Conservation (phyloP, 108 stramenopile species). For the Asterionellopsis glacialis region DNA sequence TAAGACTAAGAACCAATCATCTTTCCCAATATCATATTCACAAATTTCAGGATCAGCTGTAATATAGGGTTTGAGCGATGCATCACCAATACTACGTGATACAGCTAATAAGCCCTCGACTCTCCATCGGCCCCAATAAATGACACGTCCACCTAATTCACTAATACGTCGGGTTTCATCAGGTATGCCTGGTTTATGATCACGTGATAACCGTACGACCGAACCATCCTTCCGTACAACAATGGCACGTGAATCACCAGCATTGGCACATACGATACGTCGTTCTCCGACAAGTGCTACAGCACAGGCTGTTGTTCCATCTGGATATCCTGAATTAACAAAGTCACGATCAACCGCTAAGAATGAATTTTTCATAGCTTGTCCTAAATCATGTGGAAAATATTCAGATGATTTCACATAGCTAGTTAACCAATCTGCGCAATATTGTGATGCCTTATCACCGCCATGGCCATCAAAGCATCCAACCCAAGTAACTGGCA, state of each 20-base stretch:
- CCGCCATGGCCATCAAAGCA: conserved; percentile 98
- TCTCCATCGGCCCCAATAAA: conserved; percentile 89
- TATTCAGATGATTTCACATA: conserved; percentile 70
- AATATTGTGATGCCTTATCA: conserved; percentile 84
- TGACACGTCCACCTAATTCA: conserved; percentile 86
- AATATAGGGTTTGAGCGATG: conserved; percentile 83
- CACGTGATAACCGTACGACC: conserved; percentile 65
- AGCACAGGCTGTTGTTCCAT: conserved; percentile 82
- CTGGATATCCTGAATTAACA: conserved; percentile 67
- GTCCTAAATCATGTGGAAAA: conserved; percentile 62
- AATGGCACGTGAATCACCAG: conserved; percentile 93
- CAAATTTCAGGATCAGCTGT: conserved; percentile 80
- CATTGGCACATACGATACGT: conserved; percentile 89
- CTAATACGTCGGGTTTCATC: conserved; percentile 88
- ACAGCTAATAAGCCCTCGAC: conserved; percentile 96
- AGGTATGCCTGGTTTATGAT: conserved; percentile 92
- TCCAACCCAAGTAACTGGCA: conserved; percentile 60
- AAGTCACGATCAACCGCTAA: conserved; percentile 75
- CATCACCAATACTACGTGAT: conserved; percentile 92
- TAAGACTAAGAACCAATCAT: conserved; percentile 87
- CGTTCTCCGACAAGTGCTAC: conserved; percentile 68
- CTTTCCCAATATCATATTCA: conserved; percentile 76
- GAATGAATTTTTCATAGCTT: conserved; percentile 76
- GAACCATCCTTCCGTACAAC: conserved; percentile 85
- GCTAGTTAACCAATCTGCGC: conserved; percentile 75